Base-by-base conservation (phyloP, 1,284 basidiomycete genomes). In the Coniferiporia weirii region DNA sequence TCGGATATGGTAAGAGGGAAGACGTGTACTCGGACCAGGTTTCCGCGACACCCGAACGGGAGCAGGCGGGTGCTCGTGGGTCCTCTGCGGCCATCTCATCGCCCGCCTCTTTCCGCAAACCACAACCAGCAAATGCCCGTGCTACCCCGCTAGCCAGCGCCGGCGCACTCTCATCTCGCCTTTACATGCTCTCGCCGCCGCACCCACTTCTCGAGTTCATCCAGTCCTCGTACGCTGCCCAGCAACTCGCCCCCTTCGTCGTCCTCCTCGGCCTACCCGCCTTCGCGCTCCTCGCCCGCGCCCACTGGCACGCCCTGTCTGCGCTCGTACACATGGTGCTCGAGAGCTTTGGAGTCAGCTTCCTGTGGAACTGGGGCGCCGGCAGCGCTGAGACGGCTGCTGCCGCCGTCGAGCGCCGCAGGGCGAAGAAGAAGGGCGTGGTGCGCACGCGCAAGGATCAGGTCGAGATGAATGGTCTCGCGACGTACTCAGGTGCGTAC, bases 381-480 rank as follows among this genome's bases (percentile, higher is more conserved):
- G 46, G 20, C 4, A 40, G 13, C 17, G 48, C 10, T 19, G 51
- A 44, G 47, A 52, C 20, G 27, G 34, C 20, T 15, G 47, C 34
- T 19, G 47, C 15, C n/a, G 35, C 35, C 19, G 40, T 9, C 17
- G 35, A 50, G 38, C 40, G 36, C 34, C 15, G 22, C 82, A 84
- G 84, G 64, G 70, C 67, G 65, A 76, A 64, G 54, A 69, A 68
- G 62, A 72, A 69, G 59, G 73, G 65, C 15, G 56, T 83, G 71
- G n/a, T n/a, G 12, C 40, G 40, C 40, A n/a, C 50, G 50, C 20
- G 52, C 17, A 19, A n/a, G 15, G 17, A 54, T 19, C 52, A 54
- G 35, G 35, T 19, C n/a, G 35, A 12, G 15, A 17, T 22, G 20
- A 56, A 56, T 34, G 54, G 54, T 12, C n/a, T 20, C 9, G 54